Percentiles rank a stretch among this genome's conserved stretches.
Evolutionary conservation across 768 basidiomycete species (phyloP).

Genomic region (Tremella fuciformis): DNA sequence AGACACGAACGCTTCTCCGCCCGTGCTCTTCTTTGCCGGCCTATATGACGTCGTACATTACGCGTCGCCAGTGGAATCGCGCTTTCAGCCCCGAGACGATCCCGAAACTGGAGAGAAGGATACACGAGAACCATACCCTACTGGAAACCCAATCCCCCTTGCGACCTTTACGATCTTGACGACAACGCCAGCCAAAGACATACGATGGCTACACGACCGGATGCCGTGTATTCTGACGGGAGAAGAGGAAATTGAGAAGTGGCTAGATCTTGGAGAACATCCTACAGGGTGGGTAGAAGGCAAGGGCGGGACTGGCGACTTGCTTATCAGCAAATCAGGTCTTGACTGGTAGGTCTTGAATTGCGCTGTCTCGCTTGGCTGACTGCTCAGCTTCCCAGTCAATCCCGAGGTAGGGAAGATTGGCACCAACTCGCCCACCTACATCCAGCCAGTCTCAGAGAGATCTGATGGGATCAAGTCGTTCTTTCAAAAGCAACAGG

Average conservation of each 20-base stretch:
- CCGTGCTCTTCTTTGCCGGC: constrained; percentile 79
- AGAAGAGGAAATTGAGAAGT: constrained; percentile 61
- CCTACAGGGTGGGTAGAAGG: constrained; percentile 65
- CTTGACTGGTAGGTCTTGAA: constrained; percentile 64
- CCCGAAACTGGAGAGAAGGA: constrained; percentile 19
- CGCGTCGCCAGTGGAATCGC: constrained; percentile 42
- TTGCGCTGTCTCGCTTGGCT: background rate
- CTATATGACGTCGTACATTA: constrained; percentile 69
- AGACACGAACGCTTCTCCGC: constrained; percentile 34
- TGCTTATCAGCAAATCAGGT: constrained; percentile 57
- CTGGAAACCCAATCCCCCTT: constrained; percentile 56
- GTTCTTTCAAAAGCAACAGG: constrained; percentile 50
- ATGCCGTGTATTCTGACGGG: constrained; percentile 70
- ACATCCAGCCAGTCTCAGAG: constrained; percentile 72
- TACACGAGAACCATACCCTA: constrained; percentile 42
- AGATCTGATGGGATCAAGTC: constrained; percentile 72
- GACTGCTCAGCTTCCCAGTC: constrained; percentile 68
- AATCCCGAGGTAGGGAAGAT: constrained; percentile 89
- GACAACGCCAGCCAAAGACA: constrained; percentile 65
- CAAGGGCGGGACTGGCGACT: constrained; percentile 61
- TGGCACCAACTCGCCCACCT: constrained; percentile 74
- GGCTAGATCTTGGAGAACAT: constrained; percentile 72
- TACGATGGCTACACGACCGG: constrained; percentile 87
- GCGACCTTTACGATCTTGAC: constrained; percentile 91
- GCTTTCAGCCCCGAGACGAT: constrained; percentile 28